phyloP scores from a whole-genome alignment of 805 yeast species.

The Lachancea thermotolerans region DNA sequence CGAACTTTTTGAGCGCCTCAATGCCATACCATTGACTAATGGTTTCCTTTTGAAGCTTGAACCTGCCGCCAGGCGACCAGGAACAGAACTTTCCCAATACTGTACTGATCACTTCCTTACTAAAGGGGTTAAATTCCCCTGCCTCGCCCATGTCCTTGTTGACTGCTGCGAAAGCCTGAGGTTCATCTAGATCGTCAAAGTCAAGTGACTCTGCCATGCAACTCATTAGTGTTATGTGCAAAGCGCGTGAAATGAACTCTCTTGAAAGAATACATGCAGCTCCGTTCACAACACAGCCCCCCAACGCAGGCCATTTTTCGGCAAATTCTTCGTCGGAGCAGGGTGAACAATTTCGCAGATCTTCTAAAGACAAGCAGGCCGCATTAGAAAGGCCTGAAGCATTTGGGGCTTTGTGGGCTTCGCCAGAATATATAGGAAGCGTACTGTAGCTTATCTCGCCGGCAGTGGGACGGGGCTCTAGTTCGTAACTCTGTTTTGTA shows the following conservation, averaged over 20 bases:
- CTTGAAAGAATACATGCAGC: slow-evolving; percentile 33
- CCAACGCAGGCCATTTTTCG: slow-evolving; percentile 42
- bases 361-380: slow-evolving; percentile 13
- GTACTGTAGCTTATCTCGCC: slow-evolving; percentile 30
- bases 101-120: slow-evolving; percentile 41
- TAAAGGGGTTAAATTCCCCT: slow-evolving; percentile 29
- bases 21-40: slow-evolving; percentile 62
- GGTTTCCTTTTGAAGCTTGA: slow-evolving; percentile 36
- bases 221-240: slow-evolving; percentile 35
- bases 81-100: slow-evolving; percentile 42
- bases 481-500: slow-evolving; percentile 26
- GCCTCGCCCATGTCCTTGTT: slow-evolving; percentile 28
- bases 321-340: slow-evolving; percentile 51
- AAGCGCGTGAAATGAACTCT: slow-evolving; percentile 29
- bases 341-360: slow-evolving; percentile 34
- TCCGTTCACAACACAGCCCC: slow-evolving; percentile 52
- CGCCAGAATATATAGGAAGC: slow-evolving; percentile 37
- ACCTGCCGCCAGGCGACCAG: slow-evolving; percentile 20
- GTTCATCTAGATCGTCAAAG: slow-evolving; percentile 24
- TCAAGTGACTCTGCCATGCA: slow-evolving; percentile 33
- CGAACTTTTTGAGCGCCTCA: slow-evolving; percentile 38
- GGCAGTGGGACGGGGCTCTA: slow-evolving; percentile 31
- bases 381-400: too few species aligned
- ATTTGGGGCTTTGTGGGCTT: slow-evolving; percentile 3
- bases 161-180: slow-evolving; percentile 27